These are phyloP conservation scores for Porpolomopsis calyptriformis DNA, from an alignment of 768 basidiomycete genomes.

Conservation along the genomic window DNA sequence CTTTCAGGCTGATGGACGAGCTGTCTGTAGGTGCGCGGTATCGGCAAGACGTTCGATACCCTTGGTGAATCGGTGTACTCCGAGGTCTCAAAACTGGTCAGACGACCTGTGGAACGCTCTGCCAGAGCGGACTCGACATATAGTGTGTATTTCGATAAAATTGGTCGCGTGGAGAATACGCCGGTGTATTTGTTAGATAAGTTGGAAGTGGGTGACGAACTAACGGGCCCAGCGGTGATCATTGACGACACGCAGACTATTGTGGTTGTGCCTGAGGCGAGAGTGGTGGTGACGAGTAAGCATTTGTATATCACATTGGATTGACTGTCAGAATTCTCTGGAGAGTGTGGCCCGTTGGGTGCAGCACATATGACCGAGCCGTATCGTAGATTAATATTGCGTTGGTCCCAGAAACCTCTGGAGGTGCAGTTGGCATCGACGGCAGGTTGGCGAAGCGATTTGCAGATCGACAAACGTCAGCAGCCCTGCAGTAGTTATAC, in stretches of 20 bases:
- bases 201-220: constrained; percentile 56
- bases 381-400: too few relatives aligned
- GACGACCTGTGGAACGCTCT: constrained; percentile 27
- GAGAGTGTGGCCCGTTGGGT: too few relatives aligned
- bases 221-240: constrained; percentile 85
- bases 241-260: constrained; percentile 95
- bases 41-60: constrained; percentile 81
- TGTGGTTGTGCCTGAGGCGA: constrained; percentile 68
- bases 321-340: too few relatives aligned
- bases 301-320: constrained; percentile 47
- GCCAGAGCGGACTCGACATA: constrained; percentile 40
- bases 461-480: too few relatives aligned
- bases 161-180: constrained; percentile 66
- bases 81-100: constrained; percentile 51
- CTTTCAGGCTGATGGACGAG: background rate
- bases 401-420: too few relatives aligned
- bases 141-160: constrained; percentile 74
- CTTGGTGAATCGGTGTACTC: constrained; percentile 71
- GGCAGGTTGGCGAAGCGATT: too few relatives aligned
- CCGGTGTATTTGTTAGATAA: constrained; percentile 68
- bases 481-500: too few relatives aligned
- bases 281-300: constrained; percentile 54
- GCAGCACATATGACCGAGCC: too few relatives aligned
- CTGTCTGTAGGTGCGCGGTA: constrained; percentile 59
- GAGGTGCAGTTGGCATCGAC: too few relatives aligned